Evolutionary conservation across 2,329 filamentous ascomycete species (phyloP).

Genomic region (Nothophoma quercina): DNA sequence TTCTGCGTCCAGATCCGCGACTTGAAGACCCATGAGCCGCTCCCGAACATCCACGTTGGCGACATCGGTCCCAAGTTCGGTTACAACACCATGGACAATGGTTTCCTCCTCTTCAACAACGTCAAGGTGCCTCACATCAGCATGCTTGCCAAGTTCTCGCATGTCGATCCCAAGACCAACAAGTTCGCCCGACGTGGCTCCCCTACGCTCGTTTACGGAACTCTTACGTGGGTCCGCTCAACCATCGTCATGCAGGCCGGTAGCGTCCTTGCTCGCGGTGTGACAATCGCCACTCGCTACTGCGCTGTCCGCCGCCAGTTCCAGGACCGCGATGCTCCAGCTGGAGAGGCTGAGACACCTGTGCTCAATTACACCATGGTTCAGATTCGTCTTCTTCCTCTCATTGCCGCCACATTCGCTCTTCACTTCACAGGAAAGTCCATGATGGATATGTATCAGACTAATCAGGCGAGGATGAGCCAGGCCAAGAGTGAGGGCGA

Average conservation of each 20-base stretch:
- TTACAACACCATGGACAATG: slow-evolving; percentile 84
- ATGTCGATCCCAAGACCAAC: slow-evolving; percentile 71
- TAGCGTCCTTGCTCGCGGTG: slow-evolving; percentile 74
- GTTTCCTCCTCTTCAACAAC: slow-evolving; percentile 78
- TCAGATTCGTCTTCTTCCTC: slow-evolving; percentile 74
- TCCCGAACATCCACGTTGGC: slow-evolving; percentile 69
- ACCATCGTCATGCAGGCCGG: slow-evolving; percentile 78
- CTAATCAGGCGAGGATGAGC: slow-evolving; percentile 74
- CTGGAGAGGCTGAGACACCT: slow-evolving; percentile 71
- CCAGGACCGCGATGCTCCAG: slow-evolving; percentile 73
- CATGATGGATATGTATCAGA: slow-evolving; percentile 77
- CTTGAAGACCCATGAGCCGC: slow-evolving; percentile 58
- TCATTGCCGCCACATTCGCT: slow-evolving; percentile 78
- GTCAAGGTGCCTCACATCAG: slow-evolving; percentile 77
- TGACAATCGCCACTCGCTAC: slow-evolving; percentile 80
- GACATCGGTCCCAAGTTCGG: slow-evolving; percentile 84
- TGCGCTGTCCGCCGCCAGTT: slow-evolving; percentile 78
- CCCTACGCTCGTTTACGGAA: slow-evolving; percentile 75
- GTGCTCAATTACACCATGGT: slow-evolving; percentile 86
- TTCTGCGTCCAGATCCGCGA: slow-evolving; percentile 76
- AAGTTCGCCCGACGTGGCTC: slow-evolving; percentile 73
- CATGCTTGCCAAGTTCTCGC: slow-evolving; percentile 75
- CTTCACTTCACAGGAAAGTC: slow-evolving; percentile 79
- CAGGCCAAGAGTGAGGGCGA: slow-evolving; percentile 39
- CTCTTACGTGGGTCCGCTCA: slow-evolving; percentile 76